Evolutionary conservation across 2,329 filamentous ascomycete genomes (phyloP).

Genomic region (Hymenoscyphus albidus): DNA sequence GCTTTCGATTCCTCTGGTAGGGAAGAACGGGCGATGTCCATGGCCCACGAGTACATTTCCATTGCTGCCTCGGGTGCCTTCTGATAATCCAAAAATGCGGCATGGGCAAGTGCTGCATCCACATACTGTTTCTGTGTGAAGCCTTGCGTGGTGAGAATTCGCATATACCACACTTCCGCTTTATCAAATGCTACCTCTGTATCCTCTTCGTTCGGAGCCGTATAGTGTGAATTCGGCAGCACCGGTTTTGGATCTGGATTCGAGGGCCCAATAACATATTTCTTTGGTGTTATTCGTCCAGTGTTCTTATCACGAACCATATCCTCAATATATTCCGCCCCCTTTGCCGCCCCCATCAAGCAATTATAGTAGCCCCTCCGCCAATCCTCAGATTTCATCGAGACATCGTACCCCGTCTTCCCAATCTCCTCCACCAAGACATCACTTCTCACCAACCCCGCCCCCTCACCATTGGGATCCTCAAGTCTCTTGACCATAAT

Average conservation of each 20-base stretch:
- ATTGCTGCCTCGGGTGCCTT: constrained; percentile 59
- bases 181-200: constrained; percentile 64
- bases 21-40: constrained; percentile 67
- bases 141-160: constrained; percentile 74
- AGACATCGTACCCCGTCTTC: constrained; percentile 39
- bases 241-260: constrained; percentile 77
- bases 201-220: constrained; percentile 69
- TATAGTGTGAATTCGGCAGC: constrained; percentile 53
- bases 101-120: constrained; percentile 78
- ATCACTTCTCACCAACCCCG: constrained; percentile 53
- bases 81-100: constrained; percentile 81
- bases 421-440: constrained; percentile 53
- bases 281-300: constrained; percentile 63
- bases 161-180: constrained; percentile 76
- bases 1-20: constrained; percentile 41
- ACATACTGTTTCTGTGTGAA: constrained; percentile 76
- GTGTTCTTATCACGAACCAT: constrained; percentile 68
- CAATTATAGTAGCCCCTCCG: constrained; percentile 79
- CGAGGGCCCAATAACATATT: constrained; percentile 74
- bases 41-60: constrained; percentile 70
- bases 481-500: constrained; percentile 65
- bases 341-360: constrained; percentile 71
- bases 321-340: constrained; percentile 77
- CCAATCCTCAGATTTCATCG: constrained; percentile 74
- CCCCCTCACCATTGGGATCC: constrained; percentile 63